These are phyloP conservation scores for Ilex paraguariensis DNA, from an alignment of 305 asterid genomes.

Conservation along the genomic window DNA sequence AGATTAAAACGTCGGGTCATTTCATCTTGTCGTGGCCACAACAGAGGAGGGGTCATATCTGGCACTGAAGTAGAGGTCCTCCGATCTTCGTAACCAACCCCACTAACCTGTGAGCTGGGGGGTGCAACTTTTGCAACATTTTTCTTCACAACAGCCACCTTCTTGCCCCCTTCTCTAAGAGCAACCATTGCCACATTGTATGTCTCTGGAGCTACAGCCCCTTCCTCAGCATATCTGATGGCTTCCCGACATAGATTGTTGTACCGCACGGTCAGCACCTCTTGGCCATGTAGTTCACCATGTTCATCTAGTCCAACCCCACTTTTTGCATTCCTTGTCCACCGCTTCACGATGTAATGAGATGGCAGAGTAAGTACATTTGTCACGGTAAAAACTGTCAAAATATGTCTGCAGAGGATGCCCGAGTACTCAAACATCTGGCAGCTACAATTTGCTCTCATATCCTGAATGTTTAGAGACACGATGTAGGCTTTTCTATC, in stretches of 20 bases:
- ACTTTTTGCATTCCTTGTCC: conserved; percentile 78
- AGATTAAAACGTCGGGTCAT: conserved; percentile 48
- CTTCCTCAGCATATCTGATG: conserved; percentile 72
- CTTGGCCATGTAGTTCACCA: conserved; percentile 37
- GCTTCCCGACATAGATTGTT: conserved; percentile 73
- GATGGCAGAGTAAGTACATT: conserved; percentile 78
- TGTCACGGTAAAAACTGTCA: conserved; percentile 86
- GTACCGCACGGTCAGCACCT: conserved; percentile 51
- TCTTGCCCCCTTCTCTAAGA: conserved; percentile 67
- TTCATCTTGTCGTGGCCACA: conserved; percentile 86
- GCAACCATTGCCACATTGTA: conserved; percentile 50
- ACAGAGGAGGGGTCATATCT: conserved; percentile 61
- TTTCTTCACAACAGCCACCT: conserved; percentile 54
- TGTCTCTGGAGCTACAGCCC: conserved; percentile 64
- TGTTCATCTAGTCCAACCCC: conserved; percentile 37
- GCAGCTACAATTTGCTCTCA: conserved; percentile 78
- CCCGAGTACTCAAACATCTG: conserved; percentile 83
- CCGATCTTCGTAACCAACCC: conserved; percentile 48
- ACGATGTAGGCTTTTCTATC: conserved; percentile 62
- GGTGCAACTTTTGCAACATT: conserved; percentile 46
- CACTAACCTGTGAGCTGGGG: conserved; percentile 46
- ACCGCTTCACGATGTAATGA: conserved; percentile 71
- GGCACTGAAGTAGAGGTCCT: conserved; percentile 32
- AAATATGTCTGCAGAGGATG: conserved; percentile 71
- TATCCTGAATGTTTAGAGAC: conserved; percentile 50